These are phyloP conservation scores for Boletus barrowsii DNA, from an alignment of 768 basidiomycete genomes.

Conservation along the genomic window DNA sequence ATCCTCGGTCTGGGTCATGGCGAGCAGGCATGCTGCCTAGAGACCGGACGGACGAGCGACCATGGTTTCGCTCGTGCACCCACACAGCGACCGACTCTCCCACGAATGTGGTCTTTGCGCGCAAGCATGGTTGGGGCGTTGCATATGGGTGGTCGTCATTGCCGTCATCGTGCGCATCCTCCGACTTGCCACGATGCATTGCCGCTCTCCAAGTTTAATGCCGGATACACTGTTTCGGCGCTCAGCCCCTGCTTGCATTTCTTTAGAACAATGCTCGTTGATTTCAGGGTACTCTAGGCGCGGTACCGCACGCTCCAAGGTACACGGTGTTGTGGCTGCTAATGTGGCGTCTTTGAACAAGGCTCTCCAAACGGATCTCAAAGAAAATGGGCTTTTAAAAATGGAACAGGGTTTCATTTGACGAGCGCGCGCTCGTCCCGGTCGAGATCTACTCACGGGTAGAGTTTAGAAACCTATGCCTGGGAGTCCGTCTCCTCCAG, in stretches of 20 bases:
- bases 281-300: constrained; percentile 8
- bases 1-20: too few species aligned
- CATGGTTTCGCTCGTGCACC: not conserved
- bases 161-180: not conserved
- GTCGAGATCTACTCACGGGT: constrained; percentile 18
- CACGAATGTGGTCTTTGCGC: not conserved
- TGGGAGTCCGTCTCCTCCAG: constrained; percentile 19
- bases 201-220: not conserved
- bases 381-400: not conserved
- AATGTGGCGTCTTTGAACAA: too few species aligned
- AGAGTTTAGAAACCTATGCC: constrained; percentile 11
- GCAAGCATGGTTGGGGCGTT: not conserved
- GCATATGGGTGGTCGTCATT: not conserved
- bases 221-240: not conserved
- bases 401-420: constrained; percentile 23
- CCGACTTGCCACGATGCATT: not conserved
- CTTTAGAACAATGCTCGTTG: too few species aligned
- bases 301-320: constrained; percentile 12
- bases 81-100: constrained; percentile 3
- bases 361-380: not conserved
- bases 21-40: too few species aligned
- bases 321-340: too few species aligned
- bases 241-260: not conserved
- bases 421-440: not conserved
- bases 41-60: too few species aligned